Conservation (phyloP, 257 asterid genomes). For the Jasminum sambac region DNA sequence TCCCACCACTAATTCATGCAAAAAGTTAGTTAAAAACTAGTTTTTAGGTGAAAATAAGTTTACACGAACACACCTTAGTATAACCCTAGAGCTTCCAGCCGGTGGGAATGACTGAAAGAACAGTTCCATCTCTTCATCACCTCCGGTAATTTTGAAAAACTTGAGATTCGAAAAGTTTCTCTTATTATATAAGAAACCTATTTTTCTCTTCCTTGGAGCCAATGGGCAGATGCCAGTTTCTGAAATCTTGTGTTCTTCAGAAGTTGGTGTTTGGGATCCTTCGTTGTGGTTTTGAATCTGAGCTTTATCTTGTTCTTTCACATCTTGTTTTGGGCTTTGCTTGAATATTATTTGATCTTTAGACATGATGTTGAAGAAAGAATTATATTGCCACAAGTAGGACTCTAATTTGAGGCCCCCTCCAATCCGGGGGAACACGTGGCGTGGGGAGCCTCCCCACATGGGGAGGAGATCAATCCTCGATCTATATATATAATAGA, state of each 20-base stretch:
- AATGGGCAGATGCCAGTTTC: conserved; percentile 29
- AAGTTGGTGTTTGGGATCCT: conserved; percentile 35
- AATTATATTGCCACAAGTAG: too few relatives aligned
- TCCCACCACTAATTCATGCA: too few relatives aligned
- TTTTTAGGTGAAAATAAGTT: too few relatives aligned
- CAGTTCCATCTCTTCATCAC: conserved; percentile 34
- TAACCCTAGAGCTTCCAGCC: conserved; percentile 19
- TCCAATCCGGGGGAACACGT: too few relatives aligned
- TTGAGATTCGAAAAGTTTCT: conserved; percentile 19
- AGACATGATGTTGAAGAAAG: neutral
- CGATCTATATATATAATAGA: too few relatives aligned
- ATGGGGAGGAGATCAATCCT: too few relatives aligned
- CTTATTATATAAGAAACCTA: conserved; percentile 23
- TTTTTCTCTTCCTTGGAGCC: conserved; percentile 27
- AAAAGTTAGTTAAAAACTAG: too few relatives aligned
- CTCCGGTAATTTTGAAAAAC: conserved; percentile 29
- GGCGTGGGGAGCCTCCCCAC: too few relatives aligned
- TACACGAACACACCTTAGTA: too few relatives aligned
- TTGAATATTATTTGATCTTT: neutral
- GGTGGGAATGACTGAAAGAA: conserved; percentile 32
- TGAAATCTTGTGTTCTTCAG: conserved; percentile 32
- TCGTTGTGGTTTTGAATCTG: neutral
- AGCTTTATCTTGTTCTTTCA: neutral
- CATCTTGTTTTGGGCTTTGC: neutral
- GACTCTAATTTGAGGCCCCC: too few relatives aligned